Evolutionary conservation across 1,139 yeast species (phyloP).

Genomic region (Kurtzmaniella natalensis): DNA sequence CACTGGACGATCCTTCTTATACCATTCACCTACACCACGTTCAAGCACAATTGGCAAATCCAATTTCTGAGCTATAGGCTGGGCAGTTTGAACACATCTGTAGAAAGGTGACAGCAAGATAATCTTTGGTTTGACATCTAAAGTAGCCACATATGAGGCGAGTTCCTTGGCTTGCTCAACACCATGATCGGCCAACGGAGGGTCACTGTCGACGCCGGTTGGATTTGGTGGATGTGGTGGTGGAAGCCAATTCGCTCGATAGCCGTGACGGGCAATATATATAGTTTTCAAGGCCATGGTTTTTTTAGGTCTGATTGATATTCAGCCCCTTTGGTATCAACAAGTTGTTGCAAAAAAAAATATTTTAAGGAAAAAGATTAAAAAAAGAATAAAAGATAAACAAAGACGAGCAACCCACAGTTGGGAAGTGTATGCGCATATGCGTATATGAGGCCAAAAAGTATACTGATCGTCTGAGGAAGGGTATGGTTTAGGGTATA

Average conservation of each 20-base stretch:
- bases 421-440: too few species aligned
- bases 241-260: slow-evolving; percentile 77
- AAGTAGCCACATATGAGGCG: slow-evolving; percentile 43
- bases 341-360: too few species aligned
- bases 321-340: too few species aligned
- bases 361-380: too few species aligned
- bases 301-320: background rate
- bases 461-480: too few species aligned
- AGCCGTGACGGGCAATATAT: slow-evolving; percentile 68
- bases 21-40: slow-evolving; percentile 73
- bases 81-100: slow-evolving; percentile 80
- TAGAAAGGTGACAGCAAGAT: slow-evolving; percentile 82
- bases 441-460: too few species aligned
- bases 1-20: slow-evolving; percentile 47
- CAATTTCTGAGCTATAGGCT: slow-evolving; percentile 57
- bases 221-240: slow-evolving; percentile 72
- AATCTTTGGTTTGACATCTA: slow-evolving; percentile 50
- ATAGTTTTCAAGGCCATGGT: slow-evolving; percentile 43
- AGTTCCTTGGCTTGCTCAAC: slow-evolving; percentile 74
- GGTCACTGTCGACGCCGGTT: slow-evolving; percentile 80
- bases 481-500: too few species aligned
- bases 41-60: slow-evolving; percentile 60
- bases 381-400: too few species aligned
- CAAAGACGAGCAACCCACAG: too few species aligned
- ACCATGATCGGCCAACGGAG: slow-evolving; percentile 76